These are phyloP conservation scores for Hibiscus mutabilis DNA, from an alignment of 345 rosid genomes.

Conservation along the genomic window DNA sequence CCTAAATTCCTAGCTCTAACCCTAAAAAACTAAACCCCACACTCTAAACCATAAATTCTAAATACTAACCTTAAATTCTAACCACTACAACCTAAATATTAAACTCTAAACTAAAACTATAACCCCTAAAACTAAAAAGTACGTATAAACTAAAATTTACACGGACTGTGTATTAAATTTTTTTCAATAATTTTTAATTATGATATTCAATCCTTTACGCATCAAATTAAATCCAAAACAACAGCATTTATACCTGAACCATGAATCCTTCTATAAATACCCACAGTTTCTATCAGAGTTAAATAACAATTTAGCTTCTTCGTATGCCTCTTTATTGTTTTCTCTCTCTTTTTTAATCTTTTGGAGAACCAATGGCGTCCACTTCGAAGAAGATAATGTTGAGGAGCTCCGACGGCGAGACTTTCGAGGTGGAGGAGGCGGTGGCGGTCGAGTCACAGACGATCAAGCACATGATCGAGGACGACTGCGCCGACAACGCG, in stretches of 20 bases:
- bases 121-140: too few relatives aligned
- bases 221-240: background rate
- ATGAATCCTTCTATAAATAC: background rate
- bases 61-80: too few relatives aligned
- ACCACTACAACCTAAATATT: too few relatives aligned
- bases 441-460: conserved; percentile 52
- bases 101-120: too few relatives aligned
- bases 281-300: background rate
- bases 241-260: background rate
- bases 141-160: too few relatives aligned
- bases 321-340: background rate
- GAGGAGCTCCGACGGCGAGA: conserved; percentile 48
- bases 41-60: too few relatives aligned
- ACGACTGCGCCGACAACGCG: conserved; percentile 41
- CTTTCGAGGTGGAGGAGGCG: conserved; percentile 43
- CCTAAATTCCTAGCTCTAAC: too few relatives aligned
- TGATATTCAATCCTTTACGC: too few relatives aligned
- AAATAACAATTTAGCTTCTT: background rate
- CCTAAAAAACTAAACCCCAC: too few relatives aligned
- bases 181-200: too few relatives aligned
- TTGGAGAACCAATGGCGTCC: conserved; percentile 1
- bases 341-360: background rate
- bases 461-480: conserved; percentile 54
- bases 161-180: too few relatives aligned
- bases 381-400: conserved; percentile 30